Evolutionary conservation across 148 eudicot species (phyloP).

Genomic region (Nepenthes gracilis): DNA sequence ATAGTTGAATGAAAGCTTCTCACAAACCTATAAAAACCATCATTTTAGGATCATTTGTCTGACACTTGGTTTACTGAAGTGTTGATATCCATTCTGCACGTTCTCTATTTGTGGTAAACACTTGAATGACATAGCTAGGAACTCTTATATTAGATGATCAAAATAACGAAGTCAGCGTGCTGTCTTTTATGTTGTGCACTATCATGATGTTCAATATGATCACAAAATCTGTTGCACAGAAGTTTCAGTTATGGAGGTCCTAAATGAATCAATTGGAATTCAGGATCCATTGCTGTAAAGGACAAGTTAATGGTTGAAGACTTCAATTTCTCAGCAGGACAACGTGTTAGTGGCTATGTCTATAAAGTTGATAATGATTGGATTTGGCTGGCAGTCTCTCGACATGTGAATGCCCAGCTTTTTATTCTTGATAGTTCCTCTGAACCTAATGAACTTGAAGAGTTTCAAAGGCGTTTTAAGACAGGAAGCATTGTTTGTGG

Average conservation of each 20-base stretch:
- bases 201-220: not conserved
- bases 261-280: not conserved
- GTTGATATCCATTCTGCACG: too few relatives aligned
- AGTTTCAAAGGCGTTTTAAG: slow-evolving; percentile 54
- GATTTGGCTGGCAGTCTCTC: slow-evolving; percentile 73
- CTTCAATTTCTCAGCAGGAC: slow-evolving; percentile 51
- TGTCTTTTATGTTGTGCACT: too few relatives aligned
- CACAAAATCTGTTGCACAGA: not conserved
- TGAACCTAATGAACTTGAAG: slow-evolving; percentile 60
- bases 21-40: too few relatives aligned
- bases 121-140: too few relatives aligned
- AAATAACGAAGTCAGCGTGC: too few relatives aligned
- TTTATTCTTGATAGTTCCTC: slow-evolving; percentile 66
- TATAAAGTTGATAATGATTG: slow-evolving; percentile 84
- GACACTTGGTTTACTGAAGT: too few relatives aligned
- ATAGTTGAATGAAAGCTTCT: too few relatives aligned
- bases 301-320: slow-evolving; percentile 20
- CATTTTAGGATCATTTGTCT: too few relatives aligned
- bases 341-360: slow-evolving; percentile 64
- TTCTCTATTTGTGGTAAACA: too few relatives aligned
- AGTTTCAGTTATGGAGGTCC: not conserved
- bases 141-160: too few relatives aligned
- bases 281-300: slow-evolving; percentile 27
- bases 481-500: slow-evolving; percentile 53
- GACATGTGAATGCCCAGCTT: slow-evolving; percentile 61